Base-by-base conservation (phyloP, 2,329 filamentous ascomycete species). In the Colletotrichum magnum region DNA sequence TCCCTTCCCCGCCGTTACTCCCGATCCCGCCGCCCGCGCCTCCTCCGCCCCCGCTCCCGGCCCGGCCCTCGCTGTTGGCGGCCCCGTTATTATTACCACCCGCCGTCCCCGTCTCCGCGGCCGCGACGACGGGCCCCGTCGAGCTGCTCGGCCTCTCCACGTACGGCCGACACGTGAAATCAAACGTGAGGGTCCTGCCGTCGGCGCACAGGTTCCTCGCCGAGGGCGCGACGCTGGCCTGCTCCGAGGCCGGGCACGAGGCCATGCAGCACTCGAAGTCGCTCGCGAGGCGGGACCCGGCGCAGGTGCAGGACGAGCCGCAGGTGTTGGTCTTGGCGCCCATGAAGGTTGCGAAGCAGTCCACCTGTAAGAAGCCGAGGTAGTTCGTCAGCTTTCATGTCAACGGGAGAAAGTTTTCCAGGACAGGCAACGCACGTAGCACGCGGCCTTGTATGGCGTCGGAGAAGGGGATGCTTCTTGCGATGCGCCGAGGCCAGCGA, bases 141-240 rank as follows among this genome's bases (percentile, higher is more conserved):
- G 80, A 81, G 56, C 76, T 79, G 1, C 79, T 79, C 63, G 77
- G 78, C 66, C 79, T 81, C 53, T 51, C 73, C 12, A 73, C 58
- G 21, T 18, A 24, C 47, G 47, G 16, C n/a, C 13, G 10, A 2
- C 57, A 59, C 6, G 57, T 39, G 45, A 47, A 59, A 6, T 50
- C 45, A 28, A 59, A 45, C 28, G 24, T 39, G 4, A 59, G 16
- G 16, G 45, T 18, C 16, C 28, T 43, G 12, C 58, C 58, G 48
- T 61, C 48, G 4, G 21, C 21, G 39, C 58, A 61, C 18, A 45
- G 13, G 21, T 53, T 45, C 36, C 43, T 36, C 15, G 52, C 32
- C 16, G 48, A 61, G 18, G 28, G 28, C 32, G 58, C 32, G 15
- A 61, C 6, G 16, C 24, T 52, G 18, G 47, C 47, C 3, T 43